A percentile compares a stretch with the other conserved stretches of the same genome.
Evolutionary conservation across 257 asterid genomes (phyloP).

Genomic region (Penstemon eatonii): DNA sequence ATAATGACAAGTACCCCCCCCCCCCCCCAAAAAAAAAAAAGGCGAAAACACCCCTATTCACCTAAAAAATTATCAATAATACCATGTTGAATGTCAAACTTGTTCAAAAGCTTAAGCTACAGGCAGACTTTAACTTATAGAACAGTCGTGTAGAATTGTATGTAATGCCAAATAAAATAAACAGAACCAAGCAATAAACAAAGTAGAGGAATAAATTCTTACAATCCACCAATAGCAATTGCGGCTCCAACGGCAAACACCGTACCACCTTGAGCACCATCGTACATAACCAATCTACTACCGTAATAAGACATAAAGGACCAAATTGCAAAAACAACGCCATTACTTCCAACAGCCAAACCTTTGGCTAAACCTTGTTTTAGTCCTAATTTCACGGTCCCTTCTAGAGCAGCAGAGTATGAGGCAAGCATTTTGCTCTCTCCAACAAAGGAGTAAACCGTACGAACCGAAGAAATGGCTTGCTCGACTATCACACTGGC

Average conservation of each 20-base stretch:
- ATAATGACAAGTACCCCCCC: no score
- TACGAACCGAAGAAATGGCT: constrained; percentile 77
- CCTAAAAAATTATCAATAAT: no score
- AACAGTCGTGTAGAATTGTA: no score
- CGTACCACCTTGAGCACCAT: constrained; percentile 76
- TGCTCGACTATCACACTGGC: constrained; percentile 72
- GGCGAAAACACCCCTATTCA: no score
- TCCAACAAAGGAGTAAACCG: constrained; percentile 83
- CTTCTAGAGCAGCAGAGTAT: constrained; percentile 73
- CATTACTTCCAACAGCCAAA: constrained; percentile 83
- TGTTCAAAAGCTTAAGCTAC: no score
- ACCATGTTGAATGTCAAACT: no score
- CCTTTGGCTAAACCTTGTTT: constrained; percentile 91
- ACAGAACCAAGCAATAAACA: no score
- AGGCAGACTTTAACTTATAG: no score
- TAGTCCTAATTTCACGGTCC: constrained; percentile 63
- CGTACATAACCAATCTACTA: constrained; percentile 81
- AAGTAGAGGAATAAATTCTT: constrained; percentile 23
- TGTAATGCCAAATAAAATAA: no score
- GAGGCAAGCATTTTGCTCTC: constrained; percentile 54
- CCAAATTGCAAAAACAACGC: constrained; percentile 82
- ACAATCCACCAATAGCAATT: constrained; percentile 89
- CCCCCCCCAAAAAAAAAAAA: no score
- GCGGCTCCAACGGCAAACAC: constrained; percentile 88
- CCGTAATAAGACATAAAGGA: constrained; percentile 80